Evolutionary conservation across 805 yeast species (phyloP).

Genomic region (Candida cerambycidarum): DNA sequence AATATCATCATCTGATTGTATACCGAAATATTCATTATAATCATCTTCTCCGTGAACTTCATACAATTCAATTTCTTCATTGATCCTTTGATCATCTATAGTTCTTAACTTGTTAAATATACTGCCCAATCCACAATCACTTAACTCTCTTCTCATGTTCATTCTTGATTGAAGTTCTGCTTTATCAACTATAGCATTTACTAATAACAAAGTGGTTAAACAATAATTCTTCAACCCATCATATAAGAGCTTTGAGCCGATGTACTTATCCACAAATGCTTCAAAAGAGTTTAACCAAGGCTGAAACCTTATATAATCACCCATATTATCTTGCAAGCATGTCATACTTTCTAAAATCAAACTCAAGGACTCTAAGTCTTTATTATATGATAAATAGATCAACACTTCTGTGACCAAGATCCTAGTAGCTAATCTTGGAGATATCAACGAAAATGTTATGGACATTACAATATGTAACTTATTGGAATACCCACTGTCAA

Average conservation of each 20-base stretch:
- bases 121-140: conserved; percentile 33
- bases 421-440: conserved; percentile 42
- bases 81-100: conserved; percentile 29
- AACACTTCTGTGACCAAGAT: conserved; percentile 42
- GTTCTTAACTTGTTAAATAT: conserved; percentile 35
- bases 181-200: conserved; percentile 33
- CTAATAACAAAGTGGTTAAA: conserved; percentile 35
- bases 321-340: conserved; percentile 33
- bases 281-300: conserved; percentile 44
- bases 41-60: conserved; percentile 42
- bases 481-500: conserved; percentile 18
- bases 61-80: conserved; percentile 38
- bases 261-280: conserved; percentile 31
- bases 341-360: conserved; percentile 31
- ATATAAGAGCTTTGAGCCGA: conserved; percentile 16
- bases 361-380: conserved; percentile 20
- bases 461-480: conserved; percentile 36
- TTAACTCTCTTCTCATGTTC: conserved; percentile 34
- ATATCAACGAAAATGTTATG: conserved; percentile 36
- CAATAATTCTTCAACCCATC: conserved; percentile 29
- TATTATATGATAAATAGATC: conserved; percentile 32
- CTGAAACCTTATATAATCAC: conserved; percentile 37
- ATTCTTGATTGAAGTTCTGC: conserved; percentile 29
- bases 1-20: neutral
- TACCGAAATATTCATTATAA: conserved; percentile 20